Percentiles rank a stretch among this genome's conserved stretches.
These are phyloP conservation scores for Farysia itapuensis DNA, from an alignment of 1,284 basidiomycete species.

Conservation along the genomic window DNA sequence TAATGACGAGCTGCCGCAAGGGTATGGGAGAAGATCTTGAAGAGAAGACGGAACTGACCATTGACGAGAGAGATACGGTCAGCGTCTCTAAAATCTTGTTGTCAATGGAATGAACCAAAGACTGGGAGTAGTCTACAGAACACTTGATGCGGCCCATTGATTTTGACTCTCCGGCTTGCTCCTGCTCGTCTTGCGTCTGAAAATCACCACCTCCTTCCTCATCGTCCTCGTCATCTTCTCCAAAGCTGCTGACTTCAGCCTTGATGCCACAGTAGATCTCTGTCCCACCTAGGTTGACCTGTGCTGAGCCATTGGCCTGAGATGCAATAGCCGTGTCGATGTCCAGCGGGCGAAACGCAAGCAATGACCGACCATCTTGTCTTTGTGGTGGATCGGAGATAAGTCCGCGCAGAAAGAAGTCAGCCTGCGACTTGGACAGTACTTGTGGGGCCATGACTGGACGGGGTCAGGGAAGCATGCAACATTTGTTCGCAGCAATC, in stretches of 20 bases:
- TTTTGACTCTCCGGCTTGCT: conserved; percentile 16
- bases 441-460: conserved; percentile 41
- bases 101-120: conserved; percentile 30
- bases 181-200: conserved; percentile 32
- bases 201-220: conserved; percentile 22
- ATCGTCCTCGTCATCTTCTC: conserved; percentile 29
- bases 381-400: conserved; percentile 38
- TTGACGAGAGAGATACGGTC: conserved; percentile 27
- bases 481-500: no score
- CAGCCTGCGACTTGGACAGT: conserved; percentile 49
- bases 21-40: conserved; percentile 32
- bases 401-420: conserved; percentile 49
- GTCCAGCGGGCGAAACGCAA: conserved; percentile 42
- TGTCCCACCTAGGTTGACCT: conserved; percentile 44
- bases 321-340: conserved; percentile 33
- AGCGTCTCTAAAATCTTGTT: conserved; percentile 24
- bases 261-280: conserved; percentile 52
- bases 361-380: conserved; percentile 37
- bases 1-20: conserved; percentile 41
- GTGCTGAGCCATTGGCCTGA: conserved; percentile 49
- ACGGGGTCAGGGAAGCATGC: no score
- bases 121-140: conserved; percentile 40
- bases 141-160: conserved; percentile 35
- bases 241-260: conserved; percentile 41
- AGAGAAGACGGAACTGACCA: conserved; percentile 32